A percentile compares a stretch with the other conserved stretches of the same genome.
Conservation (phyloP, 441 rosid genomes). For the Gossypium schwendimanii region DNA sequence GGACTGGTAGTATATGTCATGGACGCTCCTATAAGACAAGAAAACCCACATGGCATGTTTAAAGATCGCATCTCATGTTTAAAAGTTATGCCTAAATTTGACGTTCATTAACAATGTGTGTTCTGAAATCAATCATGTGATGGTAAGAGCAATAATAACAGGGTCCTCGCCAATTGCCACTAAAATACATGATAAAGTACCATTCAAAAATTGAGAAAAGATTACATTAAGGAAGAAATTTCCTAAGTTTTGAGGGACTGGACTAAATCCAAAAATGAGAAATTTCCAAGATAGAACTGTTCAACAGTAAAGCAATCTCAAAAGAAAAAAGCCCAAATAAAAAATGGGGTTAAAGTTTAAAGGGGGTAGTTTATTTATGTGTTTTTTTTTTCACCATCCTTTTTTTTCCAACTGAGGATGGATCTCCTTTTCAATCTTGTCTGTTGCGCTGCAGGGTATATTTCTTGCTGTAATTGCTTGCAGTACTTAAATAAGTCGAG, state of each 20-base stretch:
- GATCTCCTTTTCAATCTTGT: background rate
- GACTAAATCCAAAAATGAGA: slow-evolving; percentile 6
- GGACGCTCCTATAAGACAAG: background rate
- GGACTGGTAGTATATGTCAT: background rate
- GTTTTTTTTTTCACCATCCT: background rate
- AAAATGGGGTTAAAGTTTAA: background rate
- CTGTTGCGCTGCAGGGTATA: background rate
- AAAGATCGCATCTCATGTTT: background rate
- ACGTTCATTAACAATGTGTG: background rate
- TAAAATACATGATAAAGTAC: background rate
- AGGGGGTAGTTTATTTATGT: background rate
- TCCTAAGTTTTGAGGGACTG: slow-evolving; percentile 3
- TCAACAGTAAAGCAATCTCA: background rate
- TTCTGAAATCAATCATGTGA: background rate
- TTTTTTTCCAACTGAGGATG: background rate
- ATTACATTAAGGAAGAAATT: slow-evolving; percentile 12
- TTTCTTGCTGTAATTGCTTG: background rate
- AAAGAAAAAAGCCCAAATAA: background rate
- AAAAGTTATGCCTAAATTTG: background rate
- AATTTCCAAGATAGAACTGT: slow-evolving; percentile 12
- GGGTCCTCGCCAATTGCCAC: background rate
- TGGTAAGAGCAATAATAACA: background rate
- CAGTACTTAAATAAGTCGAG: background rate
- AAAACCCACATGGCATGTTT: slow-evolving; percentile 8
- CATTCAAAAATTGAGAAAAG: slow-evolving; percentile 1